A percentile compares a stretch with the other conserved stretches of the same genome.
These are phyloP conservation scores for Eutrema japonicum DNA, from an alignment of 345 rosid genomes.

Conservation along the genomic window DNA sequence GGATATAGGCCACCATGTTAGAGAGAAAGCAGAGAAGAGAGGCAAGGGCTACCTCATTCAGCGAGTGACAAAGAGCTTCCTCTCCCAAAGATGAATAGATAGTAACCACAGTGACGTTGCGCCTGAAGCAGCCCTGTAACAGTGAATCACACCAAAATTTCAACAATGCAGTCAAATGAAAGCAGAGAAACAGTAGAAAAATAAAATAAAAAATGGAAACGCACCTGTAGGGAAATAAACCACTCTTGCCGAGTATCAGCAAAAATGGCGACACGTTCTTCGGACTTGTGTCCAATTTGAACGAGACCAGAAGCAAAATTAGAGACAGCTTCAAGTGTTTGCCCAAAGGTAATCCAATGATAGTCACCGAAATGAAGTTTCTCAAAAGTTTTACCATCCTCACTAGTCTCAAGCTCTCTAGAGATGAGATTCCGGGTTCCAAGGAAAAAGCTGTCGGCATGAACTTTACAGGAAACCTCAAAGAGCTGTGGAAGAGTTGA, in stretches of 20 bases:
- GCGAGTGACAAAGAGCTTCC: slow-evolving; percentile 92
- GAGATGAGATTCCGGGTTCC: slow-evolving; percentile 79
- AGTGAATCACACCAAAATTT: slow-evolving; percentile 15
- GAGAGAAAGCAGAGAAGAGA: slow-evolving; percentile 40
- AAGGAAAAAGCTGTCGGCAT: slow-evolving; percentile 59
- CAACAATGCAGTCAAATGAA: background rate
- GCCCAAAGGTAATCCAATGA: slow-evolving; percentile 74
- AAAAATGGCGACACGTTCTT: slow-evolving; percentile 88
- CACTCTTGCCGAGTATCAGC: slow-evolving; percentile 97
- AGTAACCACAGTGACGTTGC: slow-evolving; percentile 86
- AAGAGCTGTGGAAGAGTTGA: slow-evolving; percentile 87
- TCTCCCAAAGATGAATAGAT: slow-evolving; percentile 95
- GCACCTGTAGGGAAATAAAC: slow-evolving; percentile 94
- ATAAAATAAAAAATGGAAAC: background rate
- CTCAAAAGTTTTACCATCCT: slow-evolving; percentile 82
- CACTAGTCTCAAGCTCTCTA: slow-evolving; percentile 62
- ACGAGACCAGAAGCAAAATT: slow-evolving; percentile 85
- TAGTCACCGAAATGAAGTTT: slow-evolving; percentile 96
- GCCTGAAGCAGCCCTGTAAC: slow-evolving; percentile 88
- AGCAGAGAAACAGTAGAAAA: background rate
- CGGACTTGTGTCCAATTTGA: slow-evolving; percentile 67
- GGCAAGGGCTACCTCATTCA: slow-evolving; percentile 72
- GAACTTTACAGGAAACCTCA: slow-evolving; percentile 70
- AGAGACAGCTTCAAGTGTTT: slow-evolving; percentile 65
- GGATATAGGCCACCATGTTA: background rate